phyloP scores from a whole-genome alignment of 2,329 filamentous ascomycete species.

The Venturia aucupariae region DNA sequence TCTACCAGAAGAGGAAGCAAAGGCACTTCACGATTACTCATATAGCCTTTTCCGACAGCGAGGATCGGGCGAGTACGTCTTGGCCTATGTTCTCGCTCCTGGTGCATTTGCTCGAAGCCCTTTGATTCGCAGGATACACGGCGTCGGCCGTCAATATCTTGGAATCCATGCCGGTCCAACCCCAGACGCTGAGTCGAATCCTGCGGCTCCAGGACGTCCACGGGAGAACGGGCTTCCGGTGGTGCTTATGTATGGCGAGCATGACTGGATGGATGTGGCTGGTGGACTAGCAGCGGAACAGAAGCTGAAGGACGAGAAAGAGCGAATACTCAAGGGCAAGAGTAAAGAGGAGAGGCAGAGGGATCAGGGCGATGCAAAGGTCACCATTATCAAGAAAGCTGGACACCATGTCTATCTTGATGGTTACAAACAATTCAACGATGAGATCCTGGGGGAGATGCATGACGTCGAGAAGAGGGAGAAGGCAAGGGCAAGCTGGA shows the following conservation, averaged over 20 bases:
- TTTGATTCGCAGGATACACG: conserved; percentile 76
- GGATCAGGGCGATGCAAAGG: conserved; percentile 71
- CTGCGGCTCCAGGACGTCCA: conserved; percentile 22
- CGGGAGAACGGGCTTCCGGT: conserved; percentile 66
- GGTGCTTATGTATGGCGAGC: conserved; percentile 91
- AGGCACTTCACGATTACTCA: conserved; percentile 83
- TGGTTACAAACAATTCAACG: conserved; percentile 61
- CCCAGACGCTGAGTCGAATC: conserved; percentile 15
- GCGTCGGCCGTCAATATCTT: conserved; percentile 66
- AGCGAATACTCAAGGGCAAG: conserved; percentile 43
- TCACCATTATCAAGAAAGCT: conserved; percentile 64
- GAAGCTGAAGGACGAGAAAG: conserved; percentile 62
- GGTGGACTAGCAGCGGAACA: conserved; percentile 74
- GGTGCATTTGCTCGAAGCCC: conserved; percentile 86
- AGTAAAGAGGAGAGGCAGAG: conserved; percentile 57
- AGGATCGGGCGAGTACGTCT: conserved; percentile 86
- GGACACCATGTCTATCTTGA: conserved; percentile 68
- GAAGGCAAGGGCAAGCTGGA: conserved; percentile 1
- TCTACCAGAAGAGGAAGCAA: conserved; percentile 67
- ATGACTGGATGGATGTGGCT: conserved; percentile 97
- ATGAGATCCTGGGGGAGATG: conserved; percentile 57
- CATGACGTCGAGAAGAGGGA: conserved; percentile 44
- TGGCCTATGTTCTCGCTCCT: conserved; percentile 86
- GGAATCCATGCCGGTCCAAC: conserved; percentile 20
- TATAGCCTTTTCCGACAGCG: conserved; percentile 90